Conservation (phyloP, 2,329 filamentous ascomycete genomes). For the Didymella exigua region DNA sequence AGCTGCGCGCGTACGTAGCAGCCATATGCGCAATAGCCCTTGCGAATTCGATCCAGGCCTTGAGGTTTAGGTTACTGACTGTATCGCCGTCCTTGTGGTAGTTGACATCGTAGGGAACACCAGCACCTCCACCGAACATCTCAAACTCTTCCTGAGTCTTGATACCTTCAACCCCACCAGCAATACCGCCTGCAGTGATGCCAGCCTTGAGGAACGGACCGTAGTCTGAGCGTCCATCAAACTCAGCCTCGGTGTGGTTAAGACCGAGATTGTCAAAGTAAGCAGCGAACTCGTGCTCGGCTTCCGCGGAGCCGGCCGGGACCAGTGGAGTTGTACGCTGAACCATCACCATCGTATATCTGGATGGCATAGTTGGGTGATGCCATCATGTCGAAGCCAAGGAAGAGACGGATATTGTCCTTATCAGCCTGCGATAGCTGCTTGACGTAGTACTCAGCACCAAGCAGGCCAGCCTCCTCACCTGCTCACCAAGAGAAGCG, state of each 20-base stretch:
- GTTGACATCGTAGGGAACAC: constrained; percentile 60
- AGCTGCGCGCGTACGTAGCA: constrained; percentile 44
- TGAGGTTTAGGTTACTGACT: constrained; percentile 59
- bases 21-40: constrained; percentile 63
- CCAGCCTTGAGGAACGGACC: constrained; percentile 74
- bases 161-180: constrained; percentile 76
- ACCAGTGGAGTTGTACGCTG: constrained; percentile 59
- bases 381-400: constrained; percentile 75
- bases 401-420: constrained; percentile 67
- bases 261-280: constrained; percentile 41
- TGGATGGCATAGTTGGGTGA: constrained; percentile 64
- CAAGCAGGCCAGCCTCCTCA: constrained; percentile 68
- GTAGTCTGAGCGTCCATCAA: constrained; percentile 82
- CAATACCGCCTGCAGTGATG: constrained; percentile 76
- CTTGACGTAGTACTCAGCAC: constrained; percentile 63
- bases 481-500: constrained; percentile 72
- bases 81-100: constrained; percentile 63
- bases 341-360: constrained; percentile 64
- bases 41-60: constrained; percentile 61
- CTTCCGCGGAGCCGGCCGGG: constrained; percentile 69
- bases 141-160: constrained; percentile 71
- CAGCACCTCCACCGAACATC: constrained; percentile 74
- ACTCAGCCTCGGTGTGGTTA: constrained; percentile 68
- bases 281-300: constrained; percentile 63
- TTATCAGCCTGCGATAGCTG: constrained; percentile 56